Evolutionary conservation across 2,329 filamentous ascomycete species (phyloP).

Genomic region (Pestalotiopsis sp.): DNA sequence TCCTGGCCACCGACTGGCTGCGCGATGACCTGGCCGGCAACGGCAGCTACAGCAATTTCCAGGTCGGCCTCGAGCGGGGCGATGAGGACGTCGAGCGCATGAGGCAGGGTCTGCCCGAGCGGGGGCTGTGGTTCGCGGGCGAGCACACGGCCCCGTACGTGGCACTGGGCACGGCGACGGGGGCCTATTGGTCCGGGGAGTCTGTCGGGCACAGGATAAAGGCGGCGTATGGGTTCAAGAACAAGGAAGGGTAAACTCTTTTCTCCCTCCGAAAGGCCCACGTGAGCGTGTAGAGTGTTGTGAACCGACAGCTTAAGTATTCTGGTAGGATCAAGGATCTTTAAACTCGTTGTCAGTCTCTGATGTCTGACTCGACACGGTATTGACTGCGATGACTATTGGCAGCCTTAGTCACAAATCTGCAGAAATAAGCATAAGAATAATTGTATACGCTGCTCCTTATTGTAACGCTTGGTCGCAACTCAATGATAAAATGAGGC

Average conservation of each 20-base stretch:
- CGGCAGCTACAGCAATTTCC: slow-evolving; percentile 86
- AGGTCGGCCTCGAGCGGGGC: slow-evolving; percentile 70
- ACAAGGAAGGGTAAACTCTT: background rate
- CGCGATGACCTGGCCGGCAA: slow-evolving; percentile 78
- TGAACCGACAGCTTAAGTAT: no score
- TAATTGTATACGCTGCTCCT: no score
- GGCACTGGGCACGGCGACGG: slow-evolving; percentile 84
- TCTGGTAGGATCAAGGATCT: no score
- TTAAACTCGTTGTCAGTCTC: no score
- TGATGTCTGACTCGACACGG: no score
- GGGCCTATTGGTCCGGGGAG: slow-evolving; percentile 72
- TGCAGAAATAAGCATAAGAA: no score
- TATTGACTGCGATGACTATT: no score
- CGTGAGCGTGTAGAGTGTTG: background rate
- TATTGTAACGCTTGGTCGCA: no score
- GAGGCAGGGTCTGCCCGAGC: slow-evolving; percentile 63
- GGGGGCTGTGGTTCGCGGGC: slow-evolving; percentile 82
- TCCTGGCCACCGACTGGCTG: slow-evolving; percentile 77
- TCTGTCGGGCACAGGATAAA: slow-evolving; percentile 14
- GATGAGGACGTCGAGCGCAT: slow-evolving; percentile 73
- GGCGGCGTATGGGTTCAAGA: slow-evolving; percentile 16
- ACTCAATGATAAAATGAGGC: no score
- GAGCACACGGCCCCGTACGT: slow-evolving; percentile 92
- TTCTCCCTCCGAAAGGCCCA: no score
- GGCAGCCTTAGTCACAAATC: no score